Evolutionary conservation across 176 grass and related monocot species (phyloP).

Genomic region (Lolium perenne): DNA sequence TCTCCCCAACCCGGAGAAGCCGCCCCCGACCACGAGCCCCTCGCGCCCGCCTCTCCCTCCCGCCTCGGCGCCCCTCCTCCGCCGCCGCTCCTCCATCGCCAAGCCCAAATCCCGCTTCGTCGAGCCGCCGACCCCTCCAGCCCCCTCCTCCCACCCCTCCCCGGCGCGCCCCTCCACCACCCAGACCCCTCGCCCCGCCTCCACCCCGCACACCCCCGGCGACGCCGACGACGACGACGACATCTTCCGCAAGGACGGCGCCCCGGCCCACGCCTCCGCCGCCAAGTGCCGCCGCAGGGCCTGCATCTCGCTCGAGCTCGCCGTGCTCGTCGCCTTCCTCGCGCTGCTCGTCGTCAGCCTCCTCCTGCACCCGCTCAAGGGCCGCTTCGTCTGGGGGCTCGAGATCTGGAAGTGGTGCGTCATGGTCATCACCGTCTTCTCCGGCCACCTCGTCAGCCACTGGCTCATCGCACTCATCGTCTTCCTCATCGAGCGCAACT

Average conservation of each 20-base stretch:
- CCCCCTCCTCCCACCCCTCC: constrained; percentile 1
- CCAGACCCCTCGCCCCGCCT: constrained; percentile 49
- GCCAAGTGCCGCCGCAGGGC: constrained; percentile 53
- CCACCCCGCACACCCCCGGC: constrained; percentile 60
- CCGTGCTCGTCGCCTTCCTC: constrained; percentile 68
- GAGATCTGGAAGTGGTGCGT: constrained; percentile 98
- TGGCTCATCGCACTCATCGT: constrained; percentile 68
- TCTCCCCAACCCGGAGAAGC: constrained; percentile 32
- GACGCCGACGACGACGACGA: constrained; percentile 78
- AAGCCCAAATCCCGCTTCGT: constrained; percentile 82
- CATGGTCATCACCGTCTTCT: constrained; percentile 78
- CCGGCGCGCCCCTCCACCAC: constrained; percentile 11
- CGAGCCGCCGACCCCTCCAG: constrained; percentile 44
- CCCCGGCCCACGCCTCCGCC: not conserved
- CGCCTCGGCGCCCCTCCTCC: constrained; percentile 41
- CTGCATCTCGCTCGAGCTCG: constrained; percentile 46
- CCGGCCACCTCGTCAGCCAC: constrained; percentile 73
- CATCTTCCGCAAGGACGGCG: constrained; percentile 58
- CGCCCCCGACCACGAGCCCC: constrained; percentile 30
- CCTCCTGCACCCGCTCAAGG: constrained; percentile 48
- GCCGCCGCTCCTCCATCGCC: constrained; percentile 59
- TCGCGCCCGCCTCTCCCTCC: constrained; percentile 37
- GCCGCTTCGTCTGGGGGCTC: constrained; percentile 57
- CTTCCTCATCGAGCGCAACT: constrained; percentile 91
- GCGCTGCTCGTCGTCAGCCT: constrained; percentile 73